Conservation (phyloP, 2,329 filamentous ascomycete genomes). For the Sarocladium strictum region DNA sequence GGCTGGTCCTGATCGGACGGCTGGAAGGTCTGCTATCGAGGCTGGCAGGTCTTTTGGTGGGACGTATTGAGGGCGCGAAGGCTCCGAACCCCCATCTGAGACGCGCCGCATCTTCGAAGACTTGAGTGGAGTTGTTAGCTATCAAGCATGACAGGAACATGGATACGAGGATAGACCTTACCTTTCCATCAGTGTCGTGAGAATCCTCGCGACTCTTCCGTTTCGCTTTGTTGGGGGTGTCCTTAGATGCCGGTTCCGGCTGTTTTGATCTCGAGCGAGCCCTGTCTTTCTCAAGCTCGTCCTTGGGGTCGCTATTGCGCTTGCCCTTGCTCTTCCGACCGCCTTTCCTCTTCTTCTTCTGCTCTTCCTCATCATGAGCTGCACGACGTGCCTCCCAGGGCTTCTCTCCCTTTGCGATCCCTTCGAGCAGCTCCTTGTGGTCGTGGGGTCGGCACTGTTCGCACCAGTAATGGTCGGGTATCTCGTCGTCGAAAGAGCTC, state of each 20-base stretch:
- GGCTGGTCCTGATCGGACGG: constrained; percentile 61
- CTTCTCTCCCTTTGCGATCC: constrained; percentile 72
- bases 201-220: constrained; percentile 53
- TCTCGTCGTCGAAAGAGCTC: constrained; percentile 68
- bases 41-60: constrained; percentile 46
- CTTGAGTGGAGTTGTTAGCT: constrained; percentile 21
- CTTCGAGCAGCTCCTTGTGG: constrained; percentile 74
- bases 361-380: constrained; percentile 55
- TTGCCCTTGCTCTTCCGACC: constrained; percentile 61
- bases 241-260: constrained; percentile 21
- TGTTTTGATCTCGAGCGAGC: constrained; percentile 7
- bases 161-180: constrained; percentile 22
- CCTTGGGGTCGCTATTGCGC: constrained; percentile 57
- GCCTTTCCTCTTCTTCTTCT: constrained; percentile 50
- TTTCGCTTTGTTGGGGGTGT: constrained; percentile 41
- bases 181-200: constrained; percentile 45
- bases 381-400: constrained; percentile 73
- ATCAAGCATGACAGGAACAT: too few relatives aligned
- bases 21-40: constrained; percentile 50
- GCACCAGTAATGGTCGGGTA: constrained; percentile 84
- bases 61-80: constrained; percentile 33
- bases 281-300: constrained; percentile 18
- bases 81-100: constrained; percentile 39
- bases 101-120: constrained; percentile 46
- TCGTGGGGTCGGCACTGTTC: constrained; percentile 81